These are phyloP conservation scores for Exophiala phaeomuriformis DNA, from an alignment of 2,329 filamentous ascomycete species.

Conservation along the genomic window DNA sequence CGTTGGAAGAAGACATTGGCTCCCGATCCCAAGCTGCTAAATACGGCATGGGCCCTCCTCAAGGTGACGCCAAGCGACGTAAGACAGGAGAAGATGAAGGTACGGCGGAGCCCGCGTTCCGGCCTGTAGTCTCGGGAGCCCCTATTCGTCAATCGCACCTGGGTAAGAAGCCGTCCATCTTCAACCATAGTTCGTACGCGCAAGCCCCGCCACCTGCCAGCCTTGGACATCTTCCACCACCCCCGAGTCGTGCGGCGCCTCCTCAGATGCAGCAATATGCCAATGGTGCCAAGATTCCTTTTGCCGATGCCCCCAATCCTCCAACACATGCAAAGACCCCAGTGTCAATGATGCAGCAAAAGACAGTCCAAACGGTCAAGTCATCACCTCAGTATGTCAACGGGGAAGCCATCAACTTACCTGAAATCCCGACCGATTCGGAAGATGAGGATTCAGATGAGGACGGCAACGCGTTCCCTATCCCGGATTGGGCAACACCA, in stretches of 20 bases:
- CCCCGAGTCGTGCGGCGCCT: slow-evolving; percentile 58
- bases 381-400: slow-evolving; percentile 73
- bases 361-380: slow-evolving; percentile 37
- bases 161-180: slow-evolving; percentile 52
- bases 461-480: slow-evolving; percentile 50
- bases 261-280: slow-evolving; percentile 82
- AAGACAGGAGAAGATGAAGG: slow-evolving; percentile 64
- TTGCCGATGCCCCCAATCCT: slow-evolving; percentile 69
- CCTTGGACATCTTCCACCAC: slow-evolving; percentile 59
- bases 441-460: slow-evolving; percentile 71
- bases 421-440: slow-evolving; percentile 91
- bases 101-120: slow-evolving; percentile 53
- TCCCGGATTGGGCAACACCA: slow-evolving; percentile 81
- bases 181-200: slow-evolving; percentile 33
- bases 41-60: slow-evolving; percentile 49
- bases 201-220: slow-evolving; percentile 47
- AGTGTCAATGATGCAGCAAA: slow-evolving; percentile 26
- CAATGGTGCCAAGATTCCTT: slow-evolving; percentile 73
- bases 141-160: slow-evolving; percentile 74
- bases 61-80: slow-evolving; percentile 69
- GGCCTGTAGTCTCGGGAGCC: slow-evolving; percentile 64
- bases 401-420: slow-evolving; percentile 82
- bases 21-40: slow-evolving; percentile 37
- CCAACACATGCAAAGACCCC: slow-evolving; percentile 39
- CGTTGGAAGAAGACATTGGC: slow-evolving; percentile 53